Evolutionary conservation across 768 basidiomycete species (phyloP).

Genomic region (Tubosaeta sp.): DNA sequence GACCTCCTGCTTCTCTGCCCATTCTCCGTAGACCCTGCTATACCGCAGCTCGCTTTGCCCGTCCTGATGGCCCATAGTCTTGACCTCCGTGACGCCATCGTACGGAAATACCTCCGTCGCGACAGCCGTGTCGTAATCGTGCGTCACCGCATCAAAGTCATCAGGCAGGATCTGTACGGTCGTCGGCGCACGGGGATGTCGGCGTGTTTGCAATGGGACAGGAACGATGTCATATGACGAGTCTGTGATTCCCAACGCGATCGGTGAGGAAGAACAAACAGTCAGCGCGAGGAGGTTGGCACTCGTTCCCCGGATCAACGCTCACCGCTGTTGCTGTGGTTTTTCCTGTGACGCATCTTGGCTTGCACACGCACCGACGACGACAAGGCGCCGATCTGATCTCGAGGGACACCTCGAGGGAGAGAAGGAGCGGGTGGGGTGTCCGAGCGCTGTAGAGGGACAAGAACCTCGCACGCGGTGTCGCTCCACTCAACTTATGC

Average conservation of each 20-base stretch:
- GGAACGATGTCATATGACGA: slow-evolving; percentile 31
- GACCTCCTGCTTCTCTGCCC: slow-evolving; percentile 28
- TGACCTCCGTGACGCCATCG: slow-evolving; percentile 25
- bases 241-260: slow-evolving; percentile 15
- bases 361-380: neutral
- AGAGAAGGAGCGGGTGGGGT: neutral
- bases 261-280: neutral
- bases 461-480: too few species aligned
- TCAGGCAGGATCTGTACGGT: slow-evolving; percentile 30
- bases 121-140: slow-evolving; percentile 25
- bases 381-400: neutral
- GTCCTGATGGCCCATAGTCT: slow-evolving; percentile 4
- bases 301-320: neutral
- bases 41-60: neutral
- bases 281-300: slow-evolving; percentile 4
- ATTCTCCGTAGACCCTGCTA: slow-evolving; percentile 26
- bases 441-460: too few species aligned
- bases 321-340: slow-evolving; percentile 30
- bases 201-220: slow-evolving; percentile 12
- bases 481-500: too few species aligned
- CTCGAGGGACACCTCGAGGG: neutral
- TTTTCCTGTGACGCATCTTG: slow-evolving; percentile 23
- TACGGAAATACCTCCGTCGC: slow-evolving; percentile 21
- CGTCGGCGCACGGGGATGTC: slow-evolving; percentile 29
- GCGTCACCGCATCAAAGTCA: slow-evolving; percentile 29